Evolutionary conservation across 129 eudicot genomes (phyloP).

Genomic region (Ambrosia trifida): DNA sequence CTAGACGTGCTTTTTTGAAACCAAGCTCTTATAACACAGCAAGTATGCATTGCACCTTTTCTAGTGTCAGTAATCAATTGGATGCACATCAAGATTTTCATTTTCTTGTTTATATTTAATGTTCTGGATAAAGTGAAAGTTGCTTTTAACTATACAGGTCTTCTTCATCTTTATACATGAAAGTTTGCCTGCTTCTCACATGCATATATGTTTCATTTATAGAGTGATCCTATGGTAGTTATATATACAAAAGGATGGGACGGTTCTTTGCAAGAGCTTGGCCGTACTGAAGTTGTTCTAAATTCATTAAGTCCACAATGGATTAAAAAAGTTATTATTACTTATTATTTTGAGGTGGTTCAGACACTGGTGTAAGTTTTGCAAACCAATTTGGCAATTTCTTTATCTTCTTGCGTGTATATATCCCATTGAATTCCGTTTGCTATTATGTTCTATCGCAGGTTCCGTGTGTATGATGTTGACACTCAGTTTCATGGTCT

Average conservation of each 20-base stretch:
- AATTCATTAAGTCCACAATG: conserved; percentile 84
- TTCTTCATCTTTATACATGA: conserved; percentile 27
- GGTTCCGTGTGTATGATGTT: conserved; percentile 92
- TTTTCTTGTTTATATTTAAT: conserved; percentile 5
- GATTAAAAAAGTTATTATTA: conserved; percentile 63
- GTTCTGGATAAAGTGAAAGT: not conserved
- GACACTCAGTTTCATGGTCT: conserved; percentile 78
- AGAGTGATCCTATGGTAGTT: conserved; percentile 99
- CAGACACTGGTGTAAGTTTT: conserved; percentile 83
- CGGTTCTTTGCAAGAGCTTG: conserved; percentile 85
- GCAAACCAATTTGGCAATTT: conserved; percentile 6
- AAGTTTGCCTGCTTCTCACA: conserved; percentile 26
- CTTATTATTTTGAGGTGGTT: conserved; percentile 87
- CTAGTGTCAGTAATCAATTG: not conserved
- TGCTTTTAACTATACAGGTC: conserved; percentile 21
- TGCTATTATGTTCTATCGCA: conserved; percentile 36
- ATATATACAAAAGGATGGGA: conserved; percentile 72
- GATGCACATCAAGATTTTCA: not conserved
- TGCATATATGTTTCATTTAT: conserved; percentile 34
- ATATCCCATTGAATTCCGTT: conserved; percentile 10
- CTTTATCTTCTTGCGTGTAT: conserved; percentile 16
- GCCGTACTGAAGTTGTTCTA: conserved; percentile 88
- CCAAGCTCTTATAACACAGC: not conserved
- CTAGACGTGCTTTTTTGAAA: too few relatives aligned
- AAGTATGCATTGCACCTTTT: conserved; percentile 4